Evolutionary conservation across 352 stramenopile genomes (phyloP), one percentile per base, ranked within the genome.

Genomic region (Globisporangium heterothallicum): DNA sequence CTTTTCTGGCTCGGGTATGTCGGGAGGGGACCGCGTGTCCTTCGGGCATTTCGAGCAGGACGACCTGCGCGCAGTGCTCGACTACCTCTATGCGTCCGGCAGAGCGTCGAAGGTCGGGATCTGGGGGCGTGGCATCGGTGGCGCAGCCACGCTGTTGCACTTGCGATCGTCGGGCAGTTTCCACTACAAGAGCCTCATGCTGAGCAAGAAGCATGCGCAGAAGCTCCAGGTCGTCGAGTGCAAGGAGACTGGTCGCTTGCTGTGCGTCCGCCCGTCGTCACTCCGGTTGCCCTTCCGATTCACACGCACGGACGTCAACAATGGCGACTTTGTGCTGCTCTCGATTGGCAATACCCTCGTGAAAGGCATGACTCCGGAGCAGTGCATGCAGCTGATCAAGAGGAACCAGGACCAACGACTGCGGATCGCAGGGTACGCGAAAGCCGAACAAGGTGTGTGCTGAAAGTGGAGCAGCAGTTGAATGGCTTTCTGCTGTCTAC

Each of bases 1-100:
- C 49, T 53, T 89, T 10, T 89, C 80, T 0, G 78, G 80, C 24
- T 86, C 80, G 7, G 80, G 80, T 18, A 53, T 74, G 42, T 92
- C 80, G 0, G 72, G 77, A 12, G 80, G 80, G 35, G 71, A 84
- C 51, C 72, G 62, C 42, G 66, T 89, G 10, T 86, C 76, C 0
- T 92, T 87, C 48, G 80, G 80, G 3, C 66, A 72, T 52, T 88
- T 84, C 45, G 80, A 92, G 56, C 76, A 76, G 13, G 65, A 81
- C 32, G 80, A 92, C 35, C 42, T 92, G 32, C 70, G 70, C 3
- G 56, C 55, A 1, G 74, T 74, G 4, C 59, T 92, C 13, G 74
- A 92, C 13, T 86, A 75, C 35, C 46, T 92, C 35, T 88, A 85
- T 56, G 72, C 78, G 24, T 87, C 74, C 4, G 58, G 66, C n/a